Percentiles rank a stretch among this genome's conserved stretches.
Conservation (phyloP, 371 early-diverging fungal genomes). For the Mucor racemosus region DNA sequence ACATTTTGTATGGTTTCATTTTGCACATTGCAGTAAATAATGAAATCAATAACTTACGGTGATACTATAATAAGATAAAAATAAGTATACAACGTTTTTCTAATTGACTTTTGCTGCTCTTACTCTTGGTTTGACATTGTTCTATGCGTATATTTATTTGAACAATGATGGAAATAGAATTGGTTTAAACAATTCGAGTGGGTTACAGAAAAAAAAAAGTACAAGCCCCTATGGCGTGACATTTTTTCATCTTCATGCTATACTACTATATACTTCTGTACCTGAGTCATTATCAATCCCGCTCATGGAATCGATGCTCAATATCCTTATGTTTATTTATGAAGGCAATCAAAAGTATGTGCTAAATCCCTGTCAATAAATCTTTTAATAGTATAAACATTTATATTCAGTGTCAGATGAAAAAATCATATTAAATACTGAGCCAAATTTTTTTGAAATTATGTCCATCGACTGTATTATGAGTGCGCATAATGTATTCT, state of each 20-base stretch:
- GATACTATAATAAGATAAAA: background rate
- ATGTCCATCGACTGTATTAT: too few relatives aligned
- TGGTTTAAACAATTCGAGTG: background rate
- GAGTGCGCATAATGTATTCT: too few relatives aligned
- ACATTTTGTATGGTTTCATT: too few relatives aligned
- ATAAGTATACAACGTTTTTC: background rate
- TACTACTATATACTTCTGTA: background rate
- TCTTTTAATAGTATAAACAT: too few relatives aligned
- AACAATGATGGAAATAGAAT: background rate
- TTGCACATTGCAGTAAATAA: too few relatives aligned
- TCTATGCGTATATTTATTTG: background rate
- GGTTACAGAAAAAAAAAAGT: background rate
- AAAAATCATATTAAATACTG: too few relatives aligned
- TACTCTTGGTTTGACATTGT: constrained; percentile 17
- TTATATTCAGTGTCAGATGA: too few relatives aligned
- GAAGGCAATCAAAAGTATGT: too few relatives aligned
- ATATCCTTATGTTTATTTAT: too few relatives aligned
- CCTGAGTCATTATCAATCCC: background rate
- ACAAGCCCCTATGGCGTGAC: background rate
- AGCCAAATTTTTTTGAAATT: too few relatives aligned
- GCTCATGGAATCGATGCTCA: too few relatives aligned
- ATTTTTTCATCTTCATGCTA: constrained; percentile 2
- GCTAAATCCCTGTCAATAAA: too few relatives aligned
- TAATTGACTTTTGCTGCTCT: background rate
- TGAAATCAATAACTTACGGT: constrained; percentile 3